Evolutionary conservation across 2,329 filamentous ascomycete species (phyloP).

Genomic region (Coniochaeta pulveracea): DNA sequence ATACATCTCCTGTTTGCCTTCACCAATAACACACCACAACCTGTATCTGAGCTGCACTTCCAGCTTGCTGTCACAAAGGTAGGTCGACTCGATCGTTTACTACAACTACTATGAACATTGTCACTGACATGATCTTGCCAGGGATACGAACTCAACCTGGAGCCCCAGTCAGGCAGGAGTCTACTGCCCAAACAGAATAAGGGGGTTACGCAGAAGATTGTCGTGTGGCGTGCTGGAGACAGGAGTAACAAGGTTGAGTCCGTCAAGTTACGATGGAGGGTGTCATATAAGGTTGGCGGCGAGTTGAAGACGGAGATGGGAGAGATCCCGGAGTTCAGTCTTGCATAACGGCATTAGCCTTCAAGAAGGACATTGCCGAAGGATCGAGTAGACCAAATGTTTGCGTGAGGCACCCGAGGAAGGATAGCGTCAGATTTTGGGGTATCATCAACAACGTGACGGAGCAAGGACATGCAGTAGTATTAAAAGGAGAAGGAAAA

Average conservation of each 20-base stretch:
- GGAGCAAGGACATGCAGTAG: no score
- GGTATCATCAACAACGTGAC: no score
- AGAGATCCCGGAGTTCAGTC: constrained; percentile 67
- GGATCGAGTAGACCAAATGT: no score
- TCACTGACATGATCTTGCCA: constrained; percentile 23
- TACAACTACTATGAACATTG: neutral
- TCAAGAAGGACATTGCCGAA: no score
- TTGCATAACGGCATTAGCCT: no score
- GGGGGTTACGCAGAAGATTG: constrained; percentile 73
- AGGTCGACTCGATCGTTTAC: constrained; percentile 11
- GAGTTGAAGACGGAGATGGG: constrained; percentile 69
- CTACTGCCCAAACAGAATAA: constrained; percentile 61
- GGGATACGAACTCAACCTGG: constrained; percentile 71
- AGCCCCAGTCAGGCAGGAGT: constrained; percentile 72
- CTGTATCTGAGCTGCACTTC: constrained; percentile 73
- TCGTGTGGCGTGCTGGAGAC: constrained; percentile 63
- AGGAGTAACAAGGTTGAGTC: constrained; percentile 54
- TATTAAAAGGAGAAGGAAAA: no score
- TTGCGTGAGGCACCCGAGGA: no score
- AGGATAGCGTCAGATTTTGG: no score
- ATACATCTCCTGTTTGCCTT: constrained; percentile 70
- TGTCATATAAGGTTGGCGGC: constrained; percentile 61
- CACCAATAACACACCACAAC: constrained; percentile 64
- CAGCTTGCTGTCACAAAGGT: constrained; percentile 92
- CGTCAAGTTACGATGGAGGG: constrained; percentile 87